Evolutionary conservation across 345 rosid species (phyloP).

Genomic region (Syzygium jambos): DNA sequence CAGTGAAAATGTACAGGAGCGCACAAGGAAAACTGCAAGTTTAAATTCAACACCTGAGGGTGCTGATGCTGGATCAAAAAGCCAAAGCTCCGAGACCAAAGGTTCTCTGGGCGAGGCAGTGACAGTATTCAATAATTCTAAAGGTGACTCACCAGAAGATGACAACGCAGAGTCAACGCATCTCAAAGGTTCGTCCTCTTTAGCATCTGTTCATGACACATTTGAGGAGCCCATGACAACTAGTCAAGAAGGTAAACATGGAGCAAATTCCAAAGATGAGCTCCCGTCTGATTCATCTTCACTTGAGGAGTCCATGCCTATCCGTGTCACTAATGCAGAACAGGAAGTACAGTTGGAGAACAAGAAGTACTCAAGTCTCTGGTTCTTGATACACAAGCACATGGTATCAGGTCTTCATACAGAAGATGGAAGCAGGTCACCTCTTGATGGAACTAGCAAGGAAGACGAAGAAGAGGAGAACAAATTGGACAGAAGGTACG

Average conservation of each 20-base stretch:
- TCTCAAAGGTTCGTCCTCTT: not conserved
- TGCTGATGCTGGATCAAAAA: not conserved
- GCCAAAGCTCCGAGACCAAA: not conserved
- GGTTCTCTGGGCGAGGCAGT: not conserved
- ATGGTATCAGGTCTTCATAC: slow-evolving; percentile 43
- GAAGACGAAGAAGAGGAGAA: slow-evolving; percentile 18
- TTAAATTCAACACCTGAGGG: not conserved
- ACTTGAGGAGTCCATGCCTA: slow-evolving; percentile 12
- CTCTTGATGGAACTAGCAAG: slow-evolving; percentile 13
- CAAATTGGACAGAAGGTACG: slow-evolving; percentile 1
- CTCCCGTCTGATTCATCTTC: not conserved
- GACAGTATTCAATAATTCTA: not conserved
- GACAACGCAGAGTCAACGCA: not conserved
- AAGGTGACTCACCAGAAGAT: not conserved
- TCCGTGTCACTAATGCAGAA: not conserved
- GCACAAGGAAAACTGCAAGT: not conserved
- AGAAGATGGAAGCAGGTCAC: slow-evolving; percentile 28
- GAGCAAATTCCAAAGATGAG: not conserved
- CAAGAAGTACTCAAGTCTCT: slow-evolving; percentile 50
- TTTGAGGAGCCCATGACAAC: not conserved
- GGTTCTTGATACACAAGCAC: slow-evolving; percentile 68
- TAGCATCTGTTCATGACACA: not conserved
- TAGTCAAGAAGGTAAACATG: not conserved
- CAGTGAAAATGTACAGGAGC: not conserved
- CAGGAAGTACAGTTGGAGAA: slow-evolving; percentile 22